Evolutionary conservation across 148 eudicot species (phyloP), one percentile per base, ranked within the genome.

Genomic region (Cornus suecica): DNA sequence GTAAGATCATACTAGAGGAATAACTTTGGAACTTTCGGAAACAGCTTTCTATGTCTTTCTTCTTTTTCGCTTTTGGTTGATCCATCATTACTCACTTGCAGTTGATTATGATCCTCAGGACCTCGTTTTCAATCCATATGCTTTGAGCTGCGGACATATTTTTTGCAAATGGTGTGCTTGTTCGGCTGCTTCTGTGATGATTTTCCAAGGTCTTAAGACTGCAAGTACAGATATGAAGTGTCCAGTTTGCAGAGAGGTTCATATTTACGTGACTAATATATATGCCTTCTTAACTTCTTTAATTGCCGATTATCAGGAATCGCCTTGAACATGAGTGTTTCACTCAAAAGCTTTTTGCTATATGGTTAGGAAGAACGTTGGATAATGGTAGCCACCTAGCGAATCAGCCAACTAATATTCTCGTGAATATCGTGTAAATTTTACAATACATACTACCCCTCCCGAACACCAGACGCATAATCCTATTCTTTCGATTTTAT

Each of bases 101-200:
- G 29, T 56, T 72, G 65, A n/a, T 73, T 73, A 60, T 62, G 65
- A 71, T 41, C 31, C 6, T 73, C 73, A 83, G 86, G 86, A 83
- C 31, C 72, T 77, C 8, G 83, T 83, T 58, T 83, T 80, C 74
- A 77, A 83, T 29, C 83, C 86, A 5, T 73, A 77, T 74, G 83
- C 83, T 34, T 77, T 83, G 79, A 63, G 83, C n/a, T 80, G 86
- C 54, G 83, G 86, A 23, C 86, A 83, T 61, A 67, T 83, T 27
- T 83, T 83, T 74, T 83, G 86, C 80, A 83, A 83, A 74, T 70
- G 60, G 7, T 83, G 86, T 71, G 81, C 79, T 73, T 83, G 86
- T 73, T 73, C 83, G 5, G 83, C 86, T 64, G 83, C 86, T 69
- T 77, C 78, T 24, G 83, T 83, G 1, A 73, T 83, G 78, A 65